Evolutionary conservation across 2,329 filamentous ascomycete species (phyloP).

Genomic region (Dactylonectria estremocensis): DNA sequence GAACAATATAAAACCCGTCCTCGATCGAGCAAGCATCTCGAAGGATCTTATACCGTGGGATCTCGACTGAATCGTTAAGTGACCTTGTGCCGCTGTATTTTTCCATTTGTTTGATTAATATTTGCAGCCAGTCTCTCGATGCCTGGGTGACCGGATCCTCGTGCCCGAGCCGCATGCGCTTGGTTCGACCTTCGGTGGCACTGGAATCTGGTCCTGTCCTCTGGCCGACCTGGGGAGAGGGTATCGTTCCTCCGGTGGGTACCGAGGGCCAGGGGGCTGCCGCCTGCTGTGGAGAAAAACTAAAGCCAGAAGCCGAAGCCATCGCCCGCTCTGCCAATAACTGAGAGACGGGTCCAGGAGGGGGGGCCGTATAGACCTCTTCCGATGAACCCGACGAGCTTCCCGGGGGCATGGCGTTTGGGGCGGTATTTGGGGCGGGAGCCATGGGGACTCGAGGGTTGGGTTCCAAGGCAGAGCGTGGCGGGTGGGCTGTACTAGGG

Average conservation of each 20-base stretch:
- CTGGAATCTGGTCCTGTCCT: not conserved
- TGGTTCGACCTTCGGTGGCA: conserved; percentile 27
- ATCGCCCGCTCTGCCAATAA: conserved; percentile 12
- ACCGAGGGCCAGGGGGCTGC: conserved; percentile 1
- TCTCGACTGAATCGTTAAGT: conserved; percentile 56
- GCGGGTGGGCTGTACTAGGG: conserved; percentile 23
- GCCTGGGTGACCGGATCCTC: not conserved
- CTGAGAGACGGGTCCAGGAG: not conserved
- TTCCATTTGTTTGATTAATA: conserved; percentile 42
- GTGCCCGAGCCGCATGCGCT: conserved; percentile 34
- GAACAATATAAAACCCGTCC: conserved; percentile 75
- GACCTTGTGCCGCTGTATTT: conserved; percentile 25
- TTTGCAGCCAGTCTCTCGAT: conserved; percentile 20
- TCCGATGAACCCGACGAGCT: not conserved
- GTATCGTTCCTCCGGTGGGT: not conserved
- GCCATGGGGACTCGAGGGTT: conserved; percentile 26
- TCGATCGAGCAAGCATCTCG: conserved; percentile 66
- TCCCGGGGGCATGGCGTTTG: not conserved
- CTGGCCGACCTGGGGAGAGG: conserved; percentile 5
- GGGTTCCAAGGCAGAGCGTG: conserved; percentile 25
- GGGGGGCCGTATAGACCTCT: not conserved
- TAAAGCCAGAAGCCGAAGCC: conserved; percentile 15
- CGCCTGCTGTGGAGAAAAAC: conserved; percentile 2
- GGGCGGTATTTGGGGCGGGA: not conserved
- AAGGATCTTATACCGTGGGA: conserved; percentile 68